phyloP scores from a whole-genome alignment of 1,139 yeast species.

The Taiozyma onychis region DNA sequence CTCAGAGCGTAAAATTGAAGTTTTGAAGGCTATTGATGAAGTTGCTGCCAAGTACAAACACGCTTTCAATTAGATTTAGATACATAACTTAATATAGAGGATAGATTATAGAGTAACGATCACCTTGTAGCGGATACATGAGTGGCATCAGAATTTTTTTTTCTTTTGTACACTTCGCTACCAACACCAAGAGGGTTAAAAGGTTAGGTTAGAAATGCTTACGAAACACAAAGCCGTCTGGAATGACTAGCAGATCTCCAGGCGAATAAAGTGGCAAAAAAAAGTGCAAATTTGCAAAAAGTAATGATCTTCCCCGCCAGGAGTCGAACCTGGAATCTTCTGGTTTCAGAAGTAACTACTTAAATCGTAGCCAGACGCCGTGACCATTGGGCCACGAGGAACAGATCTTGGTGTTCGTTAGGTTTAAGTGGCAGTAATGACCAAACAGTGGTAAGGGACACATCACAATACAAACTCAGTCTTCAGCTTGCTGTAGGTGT shows the following conservation, averaged over 20 bases:
- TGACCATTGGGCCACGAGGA: constrained; percentile 92
- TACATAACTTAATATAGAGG: neutral
- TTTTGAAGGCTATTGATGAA: constrained; percentile 38
- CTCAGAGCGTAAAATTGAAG: constrained; percentile 41
- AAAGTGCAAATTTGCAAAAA: constrained; percentile 16
- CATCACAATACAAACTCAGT: too few relatives aligned
- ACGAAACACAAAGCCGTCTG: too few relatives aligned
- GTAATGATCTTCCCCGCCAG: constrained; percentile 75
- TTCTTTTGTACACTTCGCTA: too few relatives aligned
- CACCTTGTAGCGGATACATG: too few relatives aligned
- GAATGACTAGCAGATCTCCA: too few relatives aligned
- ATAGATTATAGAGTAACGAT: neutral
- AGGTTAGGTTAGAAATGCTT: too few relatives aligned
- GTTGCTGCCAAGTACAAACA: constrained; percentile 40
- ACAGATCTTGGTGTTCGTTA: constrained; percentile 25
- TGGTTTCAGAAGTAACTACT: constrained; percentile 61
- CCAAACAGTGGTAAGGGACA: too few relatives aligned
- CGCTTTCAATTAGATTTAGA: neutral
- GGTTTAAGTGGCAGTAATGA: too few relatives aligned
- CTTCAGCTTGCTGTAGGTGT: too few relatives aligned
- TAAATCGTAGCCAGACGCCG: constrained; percentile 85
- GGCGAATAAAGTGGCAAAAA: too few relatives aligned
- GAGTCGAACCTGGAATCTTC: constrained; percentile 94
- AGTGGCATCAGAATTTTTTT: too few relatives aligned
- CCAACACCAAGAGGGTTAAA: too few relatives aligned